A percentile compares a stretch with the other conserved stretches of the same genome.
phyloP scores from a whole-genome alignment of 768 basidiomycete species.

The Coprinopsis marcescibilis region DNA sequence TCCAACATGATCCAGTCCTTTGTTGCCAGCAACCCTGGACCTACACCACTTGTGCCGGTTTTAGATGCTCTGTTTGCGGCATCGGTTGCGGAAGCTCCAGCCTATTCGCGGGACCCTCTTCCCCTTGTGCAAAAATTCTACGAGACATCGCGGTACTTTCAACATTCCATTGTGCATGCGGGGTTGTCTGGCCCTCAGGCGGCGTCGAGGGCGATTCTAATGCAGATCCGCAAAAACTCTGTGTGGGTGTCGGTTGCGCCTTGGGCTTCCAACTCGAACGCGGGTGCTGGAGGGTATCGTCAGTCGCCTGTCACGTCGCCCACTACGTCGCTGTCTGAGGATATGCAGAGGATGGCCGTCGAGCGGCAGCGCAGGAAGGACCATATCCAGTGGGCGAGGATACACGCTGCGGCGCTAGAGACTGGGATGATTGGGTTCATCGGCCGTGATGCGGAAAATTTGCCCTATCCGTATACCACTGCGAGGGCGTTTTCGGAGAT shows the following conservation, averaged over 20 bases:
- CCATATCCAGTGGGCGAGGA: slow-evolving; percentile 61
- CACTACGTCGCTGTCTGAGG: slow-evolving; percentile 40
- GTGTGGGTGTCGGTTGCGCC: background rate
- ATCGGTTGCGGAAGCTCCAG: slow-evolving; percentile 30
- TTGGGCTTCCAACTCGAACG: background rate
- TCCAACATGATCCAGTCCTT: slow-evolving; percentile 51
- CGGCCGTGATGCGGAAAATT: slow-evolving; percentile 34
- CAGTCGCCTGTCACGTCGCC: slow-evolving; percentile 13
- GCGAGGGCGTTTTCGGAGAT: slow-evolving; percentile 49
- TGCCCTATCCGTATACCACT: slow-evolving; percentile 38
- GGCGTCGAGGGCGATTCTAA: slow-evolving; percentile 50
- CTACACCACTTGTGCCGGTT: slow-evolving; percentile 44
- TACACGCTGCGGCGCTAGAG: slow-evolving; percentile 60
- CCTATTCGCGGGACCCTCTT: slow-evolving; percentile 33
- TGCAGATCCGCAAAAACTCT: slow-evolving; percentile 23
- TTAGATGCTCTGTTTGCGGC: slow-evolving; percentile 54
- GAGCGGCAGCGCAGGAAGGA: slow-evolving; percentile 60
- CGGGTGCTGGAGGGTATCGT: background rate
- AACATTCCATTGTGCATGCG: slow-evolving; percentile 44
- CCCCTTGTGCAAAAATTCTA: slow-evolving; percentile 30
- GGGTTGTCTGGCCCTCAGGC: slow-evolving; percentile 50
- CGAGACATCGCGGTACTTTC: slow-evolving; percentile 41
- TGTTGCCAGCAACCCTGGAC: slow-evolving; percentile 41
- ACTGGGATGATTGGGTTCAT: slow-evolving; percentile 40
- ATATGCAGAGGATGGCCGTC: slow-evolving; percentile 56